phyloP scores from a whole-genome alignment of 495 filamentous ascomycete genomes.

The Clohesyomyces aquaticus region DNA sequence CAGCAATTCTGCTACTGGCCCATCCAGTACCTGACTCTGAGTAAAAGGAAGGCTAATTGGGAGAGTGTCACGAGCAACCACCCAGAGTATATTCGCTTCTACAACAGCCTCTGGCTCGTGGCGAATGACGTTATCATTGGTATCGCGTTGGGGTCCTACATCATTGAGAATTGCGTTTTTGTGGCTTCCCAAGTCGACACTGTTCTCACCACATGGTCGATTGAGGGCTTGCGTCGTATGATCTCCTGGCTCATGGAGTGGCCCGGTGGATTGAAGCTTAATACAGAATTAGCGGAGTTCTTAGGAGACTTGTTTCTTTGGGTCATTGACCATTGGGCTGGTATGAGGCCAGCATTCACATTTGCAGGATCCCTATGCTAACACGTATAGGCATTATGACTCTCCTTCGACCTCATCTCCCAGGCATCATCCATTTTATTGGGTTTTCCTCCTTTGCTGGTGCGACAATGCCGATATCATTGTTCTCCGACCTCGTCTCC shows the following conservation, averaged over 20 bases:
- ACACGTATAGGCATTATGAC: constrained; percentile 64
- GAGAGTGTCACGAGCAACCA: constrained; percentile 93
- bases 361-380: neutral
- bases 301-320: constrained; percentile 93
- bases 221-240: constrained; percentile 84
- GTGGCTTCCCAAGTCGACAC: constrained; percentile 81
- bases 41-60: constrained; percentile 88
- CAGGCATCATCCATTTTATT: constrained; percentile 87
- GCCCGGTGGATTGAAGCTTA: constrained; percentile 98
- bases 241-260: constrained; percentile 96
- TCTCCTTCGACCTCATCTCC: constrained; percentile 75
- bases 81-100: constrained; percentile 98
- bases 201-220: constrained; percentile 78
- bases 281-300: constrained; percentile 90
- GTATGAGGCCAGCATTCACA: constrained; percentile 49
- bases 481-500: constrained; percentile 93
- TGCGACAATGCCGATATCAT: constrained; percentile 93
- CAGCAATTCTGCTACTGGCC: constrained; percentile 99
- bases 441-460: constrained; percentile 94
- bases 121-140: constrained; percentile 99
- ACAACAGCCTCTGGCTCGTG: constrained; percentile 98
- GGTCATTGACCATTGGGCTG: constrained; percentile 98
- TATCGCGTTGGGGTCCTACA: constrained; percentile 92
- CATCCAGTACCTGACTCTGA: constrained; percentile 89
- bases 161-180: constrained; percentile 89